Evolutionary conservation across 768 basidiomycete genomes (phyloP).

Genomic region (Rhodotorula diobovata): DNA sequence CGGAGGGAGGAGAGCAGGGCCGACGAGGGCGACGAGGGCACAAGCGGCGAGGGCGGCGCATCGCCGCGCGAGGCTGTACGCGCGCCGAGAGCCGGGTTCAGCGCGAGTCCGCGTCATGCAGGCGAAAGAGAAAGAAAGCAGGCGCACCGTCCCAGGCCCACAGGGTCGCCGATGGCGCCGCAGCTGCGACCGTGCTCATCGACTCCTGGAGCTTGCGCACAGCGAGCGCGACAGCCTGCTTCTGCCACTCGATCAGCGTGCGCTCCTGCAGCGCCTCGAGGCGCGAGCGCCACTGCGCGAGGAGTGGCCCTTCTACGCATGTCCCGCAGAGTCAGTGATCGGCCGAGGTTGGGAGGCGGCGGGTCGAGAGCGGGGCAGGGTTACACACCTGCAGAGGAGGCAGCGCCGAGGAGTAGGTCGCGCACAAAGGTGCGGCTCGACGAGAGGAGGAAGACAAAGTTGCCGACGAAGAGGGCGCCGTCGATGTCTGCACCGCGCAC

Average conservation of each 20-base stretch:
- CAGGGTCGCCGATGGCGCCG: not conserved
- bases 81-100: not conserved
- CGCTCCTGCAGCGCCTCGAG: constrained; percentile 5
- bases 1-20: constrained; percentile 5
- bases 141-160: constrained; percentile 17
- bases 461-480: constrained; percentile 26
- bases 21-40: not conserved
- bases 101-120: too few species aligned
- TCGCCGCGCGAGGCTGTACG: not conserved
- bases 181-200: not conserved
- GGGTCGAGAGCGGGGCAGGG: too few species aligned
- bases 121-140: not conserved
- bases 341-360: not conserved
- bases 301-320: not conserved
- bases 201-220: not conserved
- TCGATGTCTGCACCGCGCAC: constrained; percentile 10
- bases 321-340: not conserved
- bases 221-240: constrained; percentile 8
- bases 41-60: too few species aligned
- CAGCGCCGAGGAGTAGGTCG: constrained; percentile 19
- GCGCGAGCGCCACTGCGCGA: constrained; percentile 2
- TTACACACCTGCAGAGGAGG: not conserved
- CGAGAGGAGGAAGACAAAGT: constrained; percentile 13
- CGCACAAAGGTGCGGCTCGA: constrained; percentile 2
- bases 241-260: constrained; percentile 15